Evolutionary conservation across 2,329 filamentous ascomycete genomes (phyloP).

Genomic region (Pyricularia pennisetigena): DNA sequence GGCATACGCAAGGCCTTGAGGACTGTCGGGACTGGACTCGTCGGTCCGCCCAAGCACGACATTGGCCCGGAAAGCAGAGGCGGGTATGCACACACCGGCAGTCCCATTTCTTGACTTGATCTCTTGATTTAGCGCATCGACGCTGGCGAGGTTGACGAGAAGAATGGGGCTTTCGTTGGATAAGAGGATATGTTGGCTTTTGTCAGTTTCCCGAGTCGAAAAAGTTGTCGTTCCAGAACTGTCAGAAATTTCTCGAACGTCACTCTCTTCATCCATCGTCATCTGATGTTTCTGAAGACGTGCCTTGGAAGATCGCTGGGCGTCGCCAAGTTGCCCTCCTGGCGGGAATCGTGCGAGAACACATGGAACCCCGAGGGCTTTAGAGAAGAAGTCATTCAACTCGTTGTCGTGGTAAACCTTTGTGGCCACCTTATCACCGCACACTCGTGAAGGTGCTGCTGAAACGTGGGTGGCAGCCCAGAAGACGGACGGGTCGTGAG

Average conservation of each 20-base stretch:
- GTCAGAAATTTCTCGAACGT: background rate
- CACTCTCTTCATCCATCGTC: background rate
- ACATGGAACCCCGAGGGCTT: constrained; percentile 67
- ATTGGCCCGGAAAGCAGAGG: constrained; percentile 80
- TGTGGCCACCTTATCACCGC: constrained; percentile 67
- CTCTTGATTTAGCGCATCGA: constrained; percentile 65
- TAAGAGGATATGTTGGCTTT: constrained; percentile 52
- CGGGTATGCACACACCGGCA: constrained; percentile 44
- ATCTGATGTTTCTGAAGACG: constrained; percentile 52
- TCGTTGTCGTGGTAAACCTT: constrained; percentile 57
- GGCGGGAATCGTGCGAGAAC: constrained; percentile 75
- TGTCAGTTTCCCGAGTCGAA: constrained; percentile 37
- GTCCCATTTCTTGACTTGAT: constrained; percentile 51
- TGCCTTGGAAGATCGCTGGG: constrained; percentile 59
- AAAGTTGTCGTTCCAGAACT: constrained; percentile 37
- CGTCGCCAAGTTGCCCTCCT: constrained; percentile 43
- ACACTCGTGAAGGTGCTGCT: constrained; percentile 54
- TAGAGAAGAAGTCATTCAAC: constrained; percentile 70
- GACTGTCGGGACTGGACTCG: constrained; percentile 11
- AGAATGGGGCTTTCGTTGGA: constrained; percentile 94
- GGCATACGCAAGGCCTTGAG: constrained; percentile 42
- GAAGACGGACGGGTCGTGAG: constrained; percentile 53
- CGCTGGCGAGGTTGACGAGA: constrained; percentile 68
- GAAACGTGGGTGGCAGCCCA: constrained; percentile 11
- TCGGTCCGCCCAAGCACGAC: constrained; percentile 56